Percentiles rank a stretch among this genome's conserved stretches.
phyloP scores from a whole-genome alignment of 768 basidiomycete species.

The Psilocybe sp. region DNA sequence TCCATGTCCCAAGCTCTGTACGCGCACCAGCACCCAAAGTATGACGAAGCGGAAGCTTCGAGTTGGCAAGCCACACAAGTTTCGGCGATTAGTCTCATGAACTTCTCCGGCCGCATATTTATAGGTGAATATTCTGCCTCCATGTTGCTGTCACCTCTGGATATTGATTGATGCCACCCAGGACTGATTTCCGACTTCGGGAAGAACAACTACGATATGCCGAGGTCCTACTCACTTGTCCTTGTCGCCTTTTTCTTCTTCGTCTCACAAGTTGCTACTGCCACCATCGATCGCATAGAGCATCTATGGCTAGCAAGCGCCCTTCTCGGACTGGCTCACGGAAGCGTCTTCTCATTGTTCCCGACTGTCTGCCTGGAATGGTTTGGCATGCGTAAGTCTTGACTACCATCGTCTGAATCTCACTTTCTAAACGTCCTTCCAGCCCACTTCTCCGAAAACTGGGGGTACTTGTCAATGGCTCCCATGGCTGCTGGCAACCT shows the following conservation, averaged over 20 bases:
- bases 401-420: background rate
- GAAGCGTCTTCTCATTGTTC: constrained; percentile 65
- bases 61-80: constrained; percentile 85
- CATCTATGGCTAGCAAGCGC: constrained; percentile 62
- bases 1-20: constrained; percentile 66
- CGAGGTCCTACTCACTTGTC: constrained; percentile 68
- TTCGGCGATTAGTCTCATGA: constrained; percentile 77
- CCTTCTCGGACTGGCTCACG: constrained; percentile 66
- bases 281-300: constrained; percentile 51
- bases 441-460: constrained; percentile 74
- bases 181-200: constrained; percentile 69
- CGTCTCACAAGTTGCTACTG: constrained; percentile 64
- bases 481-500: constrained; percentile 80
- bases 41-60: constrained; percentile 65
- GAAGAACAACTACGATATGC: constrained; percentile 53
- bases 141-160: background rate
- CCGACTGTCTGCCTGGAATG: constrained; percentile 83
- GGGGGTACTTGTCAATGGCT: constrained; percentile 74
- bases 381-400: constrained; percentile 78
- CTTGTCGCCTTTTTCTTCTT: constrained; percentile 68
- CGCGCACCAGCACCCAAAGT: constrained; percentile 54
- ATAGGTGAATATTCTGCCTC: constrained; percentile 46
- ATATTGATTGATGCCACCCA: constrained; percentile 15
- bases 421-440: constrained; percentile 16
- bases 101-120: constrained; percentile 73